A percentile compares a stretch with the other conserved stretches of the same genome.
phyloP scores from a whole-genome alignment of 202 grass and related monocot genomes.

The Hordeum pubiflorum region DNA sequence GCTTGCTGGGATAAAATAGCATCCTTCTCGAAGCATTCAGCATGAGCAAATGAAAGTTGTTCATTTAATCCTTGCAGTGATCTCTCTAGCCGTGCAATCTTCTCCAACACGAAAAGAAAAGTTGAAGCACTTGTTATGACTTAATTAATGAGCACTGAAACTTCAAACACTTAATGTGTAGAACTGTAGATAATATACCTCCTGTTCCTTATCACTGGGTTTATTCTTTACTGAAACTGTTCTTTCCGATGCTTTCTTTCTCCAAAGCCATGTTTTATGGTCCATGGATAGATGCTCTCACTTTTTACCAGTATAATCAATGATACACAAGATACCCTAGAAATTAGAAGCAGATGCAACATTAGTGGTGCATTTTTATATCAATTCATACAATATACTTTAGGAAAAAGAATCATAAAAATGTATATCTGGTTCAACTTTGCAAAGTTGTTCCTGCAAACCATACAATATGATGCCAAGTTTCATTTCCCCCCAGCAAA shows the following conservation, averaged over 20 bases:
- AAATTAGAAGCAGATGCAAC: background rate
- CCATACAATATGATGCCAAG: background rate
- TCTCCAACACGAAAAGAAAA: conserved; percentile 45
- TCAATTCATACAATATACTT: background rate
- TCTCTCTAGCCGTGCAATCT: conserved; percentile 55
- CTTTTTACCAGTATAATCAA: conserved; percentile 17
- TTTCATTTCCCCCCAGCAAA: background rate
- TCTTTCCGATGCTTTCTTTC: conserved; percentile 65
- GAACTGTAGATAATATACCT: conserved; percentile 26
- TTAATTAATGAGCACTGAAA: background rate
- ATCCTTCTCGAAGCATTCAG: conserved; percentile 65
- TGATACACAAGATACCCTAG: background rate
- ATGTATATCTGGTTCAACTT: background rate
- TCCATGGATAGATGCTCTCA: conserved; percentile 44
- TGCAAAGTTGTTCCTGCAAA: background rate
- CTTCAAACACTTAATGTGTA: background rate
- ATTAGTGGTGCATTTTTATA: conserved; percentile 1
- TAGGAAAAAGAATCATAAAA: conserved; percentile 10
- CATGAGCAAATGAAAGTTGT: conserved; percentile 56
- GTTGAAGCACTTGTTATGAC: background rate
- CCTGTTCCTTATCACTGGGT: conserved; percentile 30
- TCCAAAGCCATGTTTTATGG: conserved; percentile 89
- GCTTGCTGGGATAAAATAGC: conserved; percentile 56
- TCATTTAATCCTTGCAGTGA: conserved; percentile 58
- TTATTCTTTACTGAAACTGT: conserved; percentile 29